These are phyloP conservation scores for Coemansia aciculifera DNA, from an alignment of 192 early-diverging fungal genomes.

Conservation along the genomic window DNA sequence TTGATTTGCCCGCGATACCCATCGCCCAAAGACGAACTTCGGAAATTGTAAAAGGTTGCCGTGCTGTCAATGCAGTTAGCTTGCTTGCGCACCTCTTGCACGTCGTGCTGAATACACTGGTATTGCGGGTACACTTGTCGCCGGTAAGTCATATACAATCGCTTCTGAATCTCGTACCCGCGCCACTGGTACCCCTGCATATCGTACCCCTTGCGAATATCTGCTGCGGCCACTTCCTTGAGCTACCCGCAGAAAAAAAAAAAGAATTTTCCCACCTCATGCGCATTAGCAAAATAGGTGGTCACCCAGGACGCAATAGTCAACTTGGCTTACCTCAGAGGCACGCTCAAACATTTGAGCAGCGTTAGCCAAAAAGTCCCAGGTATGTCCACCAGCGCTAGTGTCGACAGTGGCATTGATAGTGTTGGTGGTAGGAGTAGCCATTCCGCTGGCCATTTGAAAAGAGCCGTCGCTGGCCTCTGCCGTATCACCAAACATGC, in stretches of 20 bases:
- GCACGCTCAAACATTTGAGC: constrained; percentile 48
- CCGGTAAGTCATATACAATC: constrained; percentile 51
- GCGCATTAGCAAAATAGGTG: background rate
- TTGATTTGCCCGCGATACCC: constrained; percentile 30
- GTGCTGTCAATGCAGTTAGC: constrained; percentile 16
- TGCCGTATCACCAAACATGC: constrained; percentile 3
- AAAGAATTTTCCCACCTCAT: background rate
- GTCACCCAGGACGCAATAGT: background rate
- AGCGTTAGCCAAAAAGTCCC: constrained; percentile 45
- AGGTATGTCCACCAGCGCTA: constrained; percentile 15
- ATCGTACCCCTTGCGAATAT: constrained; percentile 45
- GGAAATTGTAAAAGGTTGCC: constrained; percentile 24
- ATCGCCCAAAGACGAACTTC: constrained; percentile 31
- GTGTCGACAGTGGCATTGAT: background rate
- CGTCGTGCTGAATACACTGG: constrained; percentile 52
- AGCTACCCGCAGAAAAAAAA: constrained; percentile 12
- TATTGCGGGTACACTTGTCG: constrained; percentile 48
- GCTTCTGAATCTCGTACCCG: constrained; percentile 27
- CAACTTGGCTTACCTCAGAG: constrained; percentile 21
- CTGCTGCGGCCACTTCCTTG: constrained; percentile 22
- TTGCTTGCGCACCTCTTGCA: constrained; percentile 24
- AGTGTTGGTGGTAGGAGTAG: background rate
- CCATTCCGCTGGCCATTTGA: constrained; percentile 5
- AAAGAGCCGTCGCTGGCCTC: background rate
- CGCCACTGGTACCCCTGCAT: constrained; percentile 63